Base-by-base conservation (phyloP, 495 filamentous ascomycete species). In the Hyphodiscus hymeniophilus region DNA sequence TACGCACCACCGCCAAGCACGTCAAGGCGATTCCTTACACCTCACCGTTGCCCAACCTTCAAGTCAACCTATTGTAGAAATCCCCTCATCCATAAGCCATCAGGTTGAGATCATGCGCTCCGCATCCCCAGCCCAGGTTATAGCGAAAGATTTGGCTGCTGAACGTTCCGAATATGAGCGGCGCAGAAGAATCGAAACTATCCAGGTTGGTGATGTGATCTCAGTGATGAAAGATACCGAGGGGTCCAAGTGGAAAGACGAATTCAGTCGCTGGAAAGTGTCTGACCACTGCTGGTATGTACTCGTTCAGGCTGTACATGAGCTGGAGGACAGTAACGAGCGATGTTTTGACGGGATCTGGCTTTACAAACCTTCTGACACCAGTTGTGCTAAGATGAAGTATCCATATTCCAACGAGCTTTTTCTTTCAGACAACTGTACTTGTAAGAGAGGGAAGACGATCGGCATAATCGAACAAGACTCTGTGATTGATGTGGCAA, bases 361-460 rank as follows among this genome's bases (percentile, higher is more conserved):
- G 86, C 56, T 89, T 0, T 90, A 90, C 55, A 66, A 72, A 11
- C 73, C 84, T 1, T 64, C 69, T 3, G 82, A 89, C 26, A 89
- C 84, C 3, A 75, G 74, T 0, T 81, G 85, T 44, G 68, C 68
- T 2, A 64, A 70, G 12, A 77, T 78, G 65, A 66, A 69, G 15
- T 90, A 89, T 55, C 83, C 82, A 2, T 78, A 72, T 55, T 47
- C 61, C 0, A 82, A 87, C 48, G 86, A 90, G 58, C 62, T 89
- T 0, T 90, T 90, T 57, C 63, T 90, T 7, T 85, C 82, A 0
- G 77, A 88, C 54, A 78, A 89, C 48, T 90, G 86, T 61, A 81
- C 80, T 12, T 89, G 86, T 49, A n/a, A n/a, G n/a, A n/a, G n/a
- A n/a, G n/a, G n/a, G n/a, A n/a, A n/a, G n/a, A 61, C 63, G 12